Evolutionary conservation across 768 basidiomycete genomes (phyloP), one percentile per base, ranked within the genome.

Genomic region (Harrya chromipes): DNA sequence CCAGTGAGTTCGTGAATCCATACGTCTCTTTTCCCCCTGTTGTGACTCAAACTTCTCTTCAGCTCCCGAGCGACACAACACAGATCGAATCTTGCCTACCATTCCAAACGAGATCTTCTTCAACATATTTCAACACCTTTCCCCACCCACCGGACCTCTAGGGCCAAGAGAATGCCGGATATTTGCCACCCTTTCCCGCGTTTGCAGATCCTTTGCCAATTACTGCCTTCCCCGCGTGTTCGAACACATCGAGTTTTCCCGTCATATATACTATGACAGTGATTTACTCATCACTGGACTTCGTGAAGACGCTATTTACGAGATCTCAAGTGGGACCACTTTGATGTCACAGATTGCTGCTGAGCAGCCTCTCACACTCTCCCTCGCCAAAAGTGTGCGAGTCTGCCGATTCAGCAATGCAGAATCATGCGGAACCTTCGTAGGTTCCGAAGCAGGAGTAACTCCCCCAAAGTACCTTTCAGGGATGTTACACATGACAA

Each of bases 71-170:
- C 55, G 70, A 29, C 56, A 48, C 7, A 40, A 10, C 1, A 53
- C 12, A 1, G 24, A 42, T 2, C 49, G 42, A 23, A 10, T 7
- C 8, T 54, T 72, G 14, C 56, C 66, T 2, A 56, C 64, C 8
- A 66, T 80, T 45, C 77, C 77, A 3, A 70, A 68, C 51, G 77
- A 79, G 50, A 63, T 79, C n/a, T 78, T 76, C 44, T 51, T 71
- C 4, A 57, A 65, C 43, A 74, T 78, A 17, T 67, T 76, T 35
- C 63, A 63, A 17, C 57, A 61, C 29, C 34, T 77, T 6, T 54
- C 52, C 34, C 62, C 65, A 21, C 42, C 58, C 0, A 48, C 58
- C 14, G 43, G 55, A 1, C 47, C 26, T 48, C 53, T 33, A 9
- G 40, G 39, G 9, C 41, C 43, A 4, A 56, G 69, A 16, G 9